These are phyloP conservation scores for Auricularia sp. DNA, from an alignment of 768 basidiomycete species.

Conservation along the genomic window DNA sequence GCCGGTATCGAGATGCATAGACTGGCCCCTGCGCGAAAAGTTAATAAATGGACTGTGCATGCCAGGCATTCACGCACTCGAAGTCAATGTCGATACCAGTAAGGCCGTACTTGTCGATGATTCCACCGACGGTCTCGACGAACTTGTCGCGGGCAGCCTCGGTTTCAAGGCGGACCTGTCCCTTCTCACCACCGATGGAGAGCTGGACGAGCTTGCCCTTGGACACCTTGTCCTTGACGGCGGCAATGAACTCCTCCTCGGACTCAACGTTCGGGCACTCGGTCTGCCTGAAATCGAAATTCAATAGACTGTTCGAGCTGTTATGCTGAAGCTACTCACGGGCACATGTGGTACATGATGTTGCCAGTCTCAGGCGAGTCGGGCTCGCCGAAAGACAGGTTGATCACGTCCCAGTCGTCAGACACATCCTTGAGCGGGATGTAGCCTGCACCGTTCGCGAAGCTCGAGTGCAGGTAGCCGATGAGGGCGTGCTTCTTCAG, in stretches of 20 bases:
- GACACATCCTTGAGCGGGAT: background rate
- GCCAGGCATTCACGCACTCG: background rate
- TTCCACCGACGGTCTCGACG: background rate
- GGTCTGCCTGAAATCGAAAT: background rate
- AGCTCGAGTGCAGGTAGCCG: background rate
- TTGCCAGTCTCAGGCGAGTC: background rate
- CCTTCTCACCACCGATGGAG: slow-evolving; percentile 1
- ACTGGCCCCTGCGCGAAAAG: background rate
- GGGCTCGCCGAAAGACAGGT: slow-evolving; percentile 1
- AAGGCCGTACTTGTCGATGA: background rate
- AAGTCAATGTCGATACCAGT: background rate
- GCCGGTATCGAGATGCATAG: background rate
- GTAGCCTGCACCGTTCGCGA: background rate
- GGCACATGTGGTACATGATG: background rate
- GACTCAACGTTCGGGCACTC: background rate
- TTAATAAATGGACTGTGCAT: background rate
- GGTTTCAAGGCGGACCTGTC: background rate
- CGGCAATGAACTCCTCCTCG: background rate
- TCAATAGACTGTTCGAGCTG: too few relatives aligned
- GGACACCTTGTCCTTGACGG: background rate
- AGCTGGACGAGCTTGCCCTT: slow-evolving; percentile 1
- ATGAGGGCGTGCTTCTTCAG: background rate
- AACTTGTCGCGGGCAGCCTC: slow-evolving; percentile 2
- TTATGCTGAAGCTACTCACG: background rate
- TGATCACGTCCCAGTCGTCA: slow-evolving; percentile 2